These are phyloP conservation scores for Mrakia gelida DNA, from an alignment of 768 basidiomycete species.

Conservation along the genomic window DNA sequence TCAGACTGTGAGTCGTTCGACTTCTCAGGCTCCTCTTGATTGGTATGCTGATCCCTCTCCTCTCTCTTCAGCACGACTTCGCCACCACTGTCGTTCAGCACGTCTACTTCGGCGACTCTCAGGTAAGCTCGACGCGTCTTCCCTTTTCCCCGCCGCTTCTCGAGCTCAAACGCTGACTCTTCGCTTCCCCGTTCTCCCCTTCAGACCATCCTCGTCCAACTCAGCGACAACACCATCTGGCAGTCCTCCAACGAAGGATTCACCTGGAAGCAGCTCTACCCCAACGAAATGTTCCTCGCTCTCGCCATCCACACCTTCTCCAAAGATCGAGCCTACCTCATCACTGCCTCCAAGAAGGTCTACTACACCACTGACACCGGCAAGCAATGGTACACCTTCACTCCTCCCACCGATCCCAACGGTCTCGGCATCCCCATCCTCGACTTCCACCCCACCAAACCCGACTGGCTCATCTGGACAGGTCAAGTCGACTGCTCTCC, in stretches of 20 bases:
- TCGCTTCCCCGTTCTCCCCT: neutral
- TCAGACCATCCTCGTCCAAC: constrained; percentile 76
- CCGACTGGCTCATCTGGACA: constrained; percentile 84
- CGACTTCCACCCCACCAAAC: constrained; percentile 73
- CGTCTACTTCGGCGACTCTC: constrained; percentile 77
- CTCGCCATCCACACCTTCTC: constrained; percentile 82
- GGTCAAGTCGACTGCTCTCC: constrained; percentile 65
- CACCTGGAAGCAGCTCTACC: constrained; percentile 68
- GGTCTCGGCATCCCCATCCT: constrained; percentile 68
- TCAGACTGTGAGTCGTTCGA: constrained; percentile 56
- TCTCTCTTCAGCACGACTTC: constrained; percentile 40
- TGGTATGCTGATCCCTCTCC: neutral
- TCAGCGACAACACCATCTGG: constrained; percentile 75
- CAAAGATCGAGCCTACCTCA: constrained; percentile 79
- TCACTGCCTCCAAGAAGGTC: constrained; percentile 62
- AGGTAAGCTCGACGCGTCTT: neutral
- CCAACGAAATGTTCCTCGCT: constrained; percentile 63
- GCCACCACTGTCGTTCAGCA: constrained; percentile 58
- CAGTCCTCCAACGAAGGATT: constrained; percentile 95
- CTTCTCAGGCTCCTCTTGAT: neutral
- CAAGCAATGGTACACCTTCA: constrained; percentile 57
- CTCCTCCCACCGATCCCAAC: constrained; percentile 70
- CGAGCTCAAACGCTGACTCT: neutral
- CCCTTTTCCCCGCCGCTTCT: neutral
- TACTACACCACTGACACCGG: constrained; percentile 84